Percentiles rank a stretch among this genome's conserved stretches.
Evolutionary conservation across 164 flowering plant genomes (phyloP).

Genomic region (Piper betle): DNA sequence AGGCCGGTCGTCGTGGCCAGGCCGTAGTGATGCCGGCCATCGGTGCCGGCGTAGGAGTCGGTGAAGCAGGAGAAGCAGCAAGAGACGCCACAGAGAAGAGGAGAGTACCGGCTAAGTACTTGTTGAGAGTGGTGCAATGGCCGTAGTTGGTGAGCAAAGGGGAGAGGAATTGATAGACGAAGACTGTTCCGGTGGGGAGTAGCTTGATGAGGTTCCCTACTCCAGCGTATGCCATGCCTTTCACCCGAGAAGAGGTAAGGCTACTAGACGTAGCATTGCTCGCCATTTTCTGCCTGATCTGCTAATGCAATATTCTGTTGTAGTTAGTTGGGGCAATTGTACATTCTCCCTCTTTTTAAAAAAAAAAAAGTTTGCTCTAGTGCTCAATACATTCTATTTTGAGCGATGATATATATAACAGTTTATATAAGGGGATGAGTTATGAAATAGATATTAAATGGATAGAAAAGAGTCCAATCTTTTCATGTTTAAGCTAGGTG

Average conservation of each 20-base stretch:
- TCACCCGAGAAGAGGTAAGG: neutral
- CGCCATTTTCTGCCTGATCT: too few species aligned
- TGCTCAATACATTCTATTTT: too few species aligned
- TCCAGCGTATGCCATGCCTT: conserved; percentile 23
- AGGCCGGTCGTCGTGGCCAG: conserved; percentile 53
- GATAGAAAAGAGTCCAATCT: too few species aligned
- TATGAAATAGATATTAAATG: too few species aligned
- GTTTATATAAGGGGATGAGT: too few species aligned
- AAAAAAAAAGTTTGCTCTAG: too few species aligned
- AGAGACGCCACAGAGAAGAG: conserved; percentile 45
- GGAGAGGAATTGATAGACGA: conserved; percentile 62
- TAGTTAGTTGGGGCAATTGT: too few species aligned
- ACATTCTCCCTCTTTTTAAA: too few species aligned
- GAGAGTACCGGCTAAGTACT: conserved; percentile 37
- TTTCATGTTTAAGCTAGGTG: too few species aligned
- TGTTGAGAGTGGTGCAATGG: conserved; percentile 42
- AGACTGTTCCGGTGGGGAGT: conserved; percentile 86
- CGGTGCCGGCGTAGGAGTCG: conserved; percentile 45
- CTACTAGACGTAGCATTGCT: too few species aligned
- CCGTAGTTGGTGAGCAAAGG: conserved; percentile 77
- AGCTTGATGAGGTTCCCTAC: conserved; percentile 58
- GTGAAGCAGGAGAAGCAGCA: conserved; percentile 65
- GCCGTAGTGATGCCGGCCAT: conserved; percentile 48
- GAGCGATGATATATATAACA: too few species aligned
- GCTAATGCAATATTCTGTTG: too few species aligned